Conservation (phyloP, 257 asterid genomes). For the Ocimum tenuiflorum region DNA sequence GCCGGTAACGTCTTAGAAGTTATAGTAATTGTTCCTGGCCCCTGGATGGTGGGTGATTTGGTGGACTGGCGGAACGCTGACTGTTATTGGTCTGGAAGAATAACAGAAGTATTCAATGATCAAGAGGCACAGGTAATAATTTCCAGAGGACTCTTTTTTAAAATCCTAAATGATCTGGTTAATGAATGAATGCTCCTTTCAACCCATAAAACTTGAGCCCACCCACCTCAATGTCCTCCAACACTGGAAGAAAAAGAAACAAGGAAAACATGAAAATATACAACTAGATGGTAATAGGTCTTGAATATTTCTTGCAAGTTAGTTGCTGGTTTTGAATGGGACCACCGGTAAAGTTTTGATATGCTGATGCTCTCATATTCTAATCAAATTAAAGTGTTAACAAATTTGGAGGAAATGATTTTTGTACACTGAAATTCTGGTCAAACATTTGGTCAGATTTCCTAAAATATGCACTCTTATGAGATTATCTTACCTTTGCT, state of each 20-base stretch:
- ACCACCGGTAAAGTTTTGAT: background rate
- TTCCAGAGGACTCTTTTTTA: background rate
- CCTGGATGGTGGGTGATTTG: conserved; percentile 72
- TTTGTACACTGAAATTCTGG: background rate
- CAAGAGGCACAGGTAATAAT: conserved; percentile 53
- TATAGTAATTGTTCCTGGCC: conserved; percentile 35
- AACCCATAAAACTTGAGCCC: background rate
- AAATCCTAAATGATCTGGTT: background rate
- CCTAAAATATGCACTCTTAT: background rate
- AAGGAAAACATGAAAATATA: background rate
- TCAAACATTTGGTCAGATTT: background rate
- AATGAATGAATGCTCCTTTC: background rate
- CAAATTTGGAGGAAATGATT: background rate
- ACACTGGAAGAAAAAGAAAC: background rate
- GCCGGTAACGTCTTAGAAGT: conserved; percentile 33
- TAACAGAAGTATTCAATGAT: conserved; percentile 35
- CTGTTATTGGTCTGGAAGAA: conserved; percentile 66
- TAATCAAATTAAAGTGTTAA: background rate
- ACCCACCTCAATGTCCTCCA: background rate
- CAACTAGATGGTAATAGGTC: background rate
- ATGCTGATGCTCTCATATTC: background rate
- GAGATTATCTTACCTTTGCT: too few relatives aligned
- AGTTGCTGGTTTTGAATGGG: background rate
- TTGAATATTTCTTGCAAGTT: background rate
- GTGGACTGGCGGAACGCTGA: conserved; percentile 54